Conservation (phyloP, 2,329 filamentous ascomycete genomes). For the Trichoderma gracile region DNA sequence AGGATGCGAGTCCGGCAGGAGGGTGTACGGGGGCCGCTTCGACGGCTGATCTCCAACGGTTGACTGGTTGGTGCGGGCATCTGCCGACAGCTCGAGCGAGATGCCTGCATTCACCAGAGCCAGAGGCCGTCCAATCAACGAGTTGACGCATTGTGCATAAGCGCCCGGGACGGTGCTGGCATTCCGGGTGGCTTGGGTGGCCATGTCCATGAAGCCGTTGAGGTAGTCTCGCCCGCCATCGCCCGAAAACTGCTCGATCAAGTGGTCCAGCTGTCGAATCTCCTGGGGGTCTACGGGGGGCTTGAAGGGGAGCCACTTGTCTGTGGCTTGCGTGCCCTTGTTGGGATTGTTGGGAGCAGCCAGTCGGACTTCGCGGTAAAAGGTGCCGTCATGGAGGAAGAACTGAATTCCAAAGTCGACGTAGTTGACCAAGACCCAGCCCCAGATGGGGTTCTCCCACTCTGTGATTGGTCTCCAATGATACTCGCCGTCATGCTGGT, state of each 20-base stretch:
- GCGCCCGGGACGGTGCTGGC: slow-evolving; percentile 35
- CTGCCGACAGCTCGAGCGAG: slow-evolving; percentile 40
- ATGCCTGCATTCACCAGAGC: slow-evolving; percentile 45
- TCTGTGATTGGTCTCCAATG: background rate
- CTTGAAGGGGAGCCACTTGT: background rate
- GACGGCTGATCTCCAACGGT: background rate
- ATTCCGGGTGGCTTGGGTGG: slow-evolving; percentile 35
- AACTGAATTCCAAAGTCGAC: slow-evolving; percentile 31
- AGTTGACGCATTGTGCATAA: slow-evolving; percentile 41
- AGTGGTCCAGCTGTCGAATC: too few species aligned
- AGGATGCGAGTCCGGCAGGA: background rate
- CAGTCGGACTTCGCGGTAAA: background rate
- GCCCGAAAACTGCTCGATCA: too few species aligned
- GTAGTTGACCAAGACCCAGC: background rate
- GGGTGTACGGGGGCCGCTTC: background rate
- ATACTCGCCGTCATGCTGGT: background rate
- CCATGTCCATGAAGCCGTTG: slow-evolving; percentile 35
- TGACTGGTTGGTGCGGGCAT: slow-evolving; percentile 27
- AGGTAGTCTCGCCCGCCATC: background rate
- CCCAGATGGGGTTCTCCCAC: slow-evolving; percentile 5
- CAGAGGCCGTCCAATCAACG: slow-evolving; percentile 44
- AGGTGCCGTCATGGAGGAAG: background rate
- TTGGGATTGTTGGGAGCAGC: too few species aligned
- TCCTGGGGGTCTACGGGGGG: background rate
- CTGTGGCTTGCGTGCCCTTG: background rate